Evolutionary conservation across 495 filamentous ascomycete species (phyloP).

Genomic region (Penicillium lividum): DNA sequence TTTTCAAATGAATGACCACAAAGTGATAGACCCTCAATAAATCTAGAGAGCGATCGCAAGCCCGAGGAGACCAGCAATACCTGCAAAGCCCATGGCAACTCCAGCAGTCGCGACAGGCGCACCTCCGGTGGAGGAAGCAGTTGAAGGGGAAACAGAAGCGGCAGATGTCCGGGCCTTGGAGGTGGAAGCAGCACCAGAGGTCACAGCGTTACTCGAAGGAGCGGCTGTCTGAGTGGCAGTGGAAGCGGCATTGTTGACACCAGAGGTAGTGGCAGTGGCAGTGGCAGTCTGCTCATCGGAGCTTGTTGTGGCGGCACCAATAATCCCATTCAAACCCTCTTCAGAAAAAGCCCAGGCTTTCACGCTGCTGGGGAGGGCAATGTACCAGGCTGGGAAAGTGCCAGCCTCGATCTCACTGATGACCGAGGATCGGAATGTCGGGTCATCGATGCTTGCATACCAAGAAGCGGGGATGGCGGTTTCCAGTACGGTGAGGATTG

Average conservation of each 20-base stretch:
- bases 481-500: conserved; percentile 24
- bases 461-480: conserved; percentile 26
- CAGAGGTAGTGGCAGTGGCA: conserved; percentile 1
- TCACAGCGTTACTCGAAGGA: background rate
- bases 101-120: conserved; percentile 19
- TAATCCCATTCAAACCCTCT: background rate
- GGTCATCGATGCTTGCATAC: conserved; percentile 14
- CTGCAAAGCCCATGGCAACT: conserved; percentile 24
- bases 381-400: conserved; percentile 29
- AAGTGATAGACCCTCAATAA: background rate
- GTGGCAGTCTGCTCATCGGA: background rate
- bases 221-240: background rate
- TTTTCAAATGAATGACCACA: background rate
- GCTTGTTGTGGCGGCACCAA: background rate
- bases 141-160: conserved; percentile 1
- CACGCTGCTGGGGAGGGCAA: conserved; percentile 25
- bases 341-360: conserved; percentile 24
- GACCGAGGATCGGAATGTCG: conserved; percentile 11
- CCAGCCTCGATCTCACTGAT: conserved; percentile 17
- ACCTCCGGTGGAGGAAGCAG: conserved; percentile 15
- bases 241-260: background rate
- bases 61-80: conserved; percentile 27
- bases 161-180: background rate
- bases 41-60: conserved; percentile 28
- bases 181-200: conserved; percentile 2